phyloP scores from a whole-genome alignment of 2,329 filamentous ascomycete genomes.

The Apiospora sp. region DNA sequence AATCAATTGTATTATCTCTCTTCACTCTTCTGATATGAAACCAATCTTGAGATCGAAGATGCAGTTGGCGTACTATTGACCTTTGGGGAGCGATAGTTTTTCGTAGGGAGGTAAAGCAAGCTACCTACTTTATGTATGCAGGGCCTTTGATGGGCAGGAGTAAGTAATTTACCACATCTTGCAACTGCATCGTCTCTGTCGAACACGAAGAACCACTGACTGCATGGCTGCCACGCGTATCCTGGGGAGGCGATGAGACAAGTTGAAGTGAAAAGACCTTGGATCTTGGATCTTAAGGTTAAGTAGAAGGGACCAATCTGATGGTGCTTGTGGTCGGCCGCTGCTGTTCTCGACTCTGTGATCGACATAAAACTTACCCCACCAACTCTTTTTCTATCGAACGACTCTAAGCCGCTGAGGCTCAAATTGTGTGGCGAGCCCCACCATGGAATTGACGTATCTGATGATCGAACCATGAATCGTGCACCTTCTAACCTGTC shows the following conservation, averaged over 20 bases:
- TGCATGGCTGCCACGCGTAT: background rate
- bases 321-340: background rate
- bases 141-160: no score
- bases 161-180: background rate
- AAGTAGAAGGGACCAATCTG: background rate
- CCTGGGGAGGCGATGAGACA: background rate
- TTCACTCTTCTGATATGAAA: no score
- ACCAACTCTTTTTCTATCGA: background rate
- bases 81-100: no score
- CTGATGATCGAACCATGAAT: constrained; percentile 12
- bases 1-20: no score
- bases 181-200: no score
- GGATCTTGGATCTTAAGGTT: background rate
- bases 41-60: no score
- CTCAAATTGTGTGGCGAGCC: constrained; percentile 14
- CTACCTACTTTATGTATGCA: no score
- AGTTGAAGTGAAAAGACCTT: background rate
- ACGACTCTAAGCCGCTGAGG: constrained; percentile 17
- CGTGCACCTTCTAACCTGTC: background rate
- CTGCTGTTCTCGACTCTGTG: background rate
- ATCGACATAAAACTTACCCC: background rate
- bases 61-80: no score
- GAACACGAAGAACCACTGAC: background rate
- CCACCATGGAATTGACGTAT: background rate
- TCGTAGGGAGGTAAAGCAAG: no score